Percentiles rank a stretch among this genome's conserved stretches.
Conservation (phyloP, 495 filamentous ascomycete genomes). For the Penicillium nucicola region DNA sequence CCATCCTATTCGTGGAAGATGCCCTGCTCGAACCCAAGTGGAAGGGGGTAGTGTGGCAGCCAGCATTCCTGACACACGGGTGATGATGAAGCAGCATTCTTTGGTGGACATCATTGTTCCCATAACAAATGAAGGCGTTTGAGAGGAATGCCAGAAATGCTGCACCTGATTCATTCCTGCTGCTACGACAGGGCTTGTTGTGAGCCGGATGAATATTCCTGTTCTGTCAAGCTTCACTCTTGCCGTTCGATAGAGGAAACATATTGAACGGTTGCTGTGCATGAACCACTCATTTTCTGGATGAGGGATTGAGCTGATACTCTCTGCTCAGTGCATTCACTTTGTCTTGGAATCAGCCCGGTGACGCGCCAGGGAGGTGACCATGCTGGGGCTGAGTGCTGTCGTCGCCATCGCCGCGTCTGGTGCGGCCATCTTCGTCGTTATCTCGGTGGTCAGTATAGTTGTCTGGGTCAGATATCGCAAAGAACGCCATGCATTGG, state of each 20-base stretch:
- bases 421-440: constrained; percentile 37
- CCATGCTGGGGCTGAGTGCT: constrained; percentile 35
- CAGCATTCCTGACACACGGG: constrained; percentile 33
- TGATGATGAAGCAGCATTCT: constrained; percentile 39
- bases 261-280: neutral
- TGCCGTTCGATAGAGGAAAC: neutral
- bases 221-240: neutral
- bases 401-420: constrained; percentile 44
- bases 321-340: neutral
- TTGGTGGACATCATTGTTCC: constrained; percentile 17
- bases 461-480: constrained; percentile 41
- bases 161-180: neutral
- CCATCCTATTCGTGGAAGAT: neutral
- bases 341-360: neutral
- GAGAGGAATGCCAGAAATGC: constrained; percentile 9
- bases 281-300: neutral
- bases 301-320: neutral
- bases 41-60: constrained; percentile 22
- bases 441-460: constrained; percentile 29
- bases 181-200: constrained; percentile 14
- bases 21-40: constrained; percentile 1
- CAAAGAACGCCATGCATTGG: constrained; percentile 36
- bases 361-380: constrained; percentile 12
- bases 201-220: constrained; percentile 3
- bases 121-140: constrained; percentile 35